A percentile compares a stretch with the other conserved stretches of the same genome.
Evolutionary conservation across 2,329 filamentous ascomycete genomes (phyloP).

Genomic region (Ophiostoma triangulosporum): DNA sequence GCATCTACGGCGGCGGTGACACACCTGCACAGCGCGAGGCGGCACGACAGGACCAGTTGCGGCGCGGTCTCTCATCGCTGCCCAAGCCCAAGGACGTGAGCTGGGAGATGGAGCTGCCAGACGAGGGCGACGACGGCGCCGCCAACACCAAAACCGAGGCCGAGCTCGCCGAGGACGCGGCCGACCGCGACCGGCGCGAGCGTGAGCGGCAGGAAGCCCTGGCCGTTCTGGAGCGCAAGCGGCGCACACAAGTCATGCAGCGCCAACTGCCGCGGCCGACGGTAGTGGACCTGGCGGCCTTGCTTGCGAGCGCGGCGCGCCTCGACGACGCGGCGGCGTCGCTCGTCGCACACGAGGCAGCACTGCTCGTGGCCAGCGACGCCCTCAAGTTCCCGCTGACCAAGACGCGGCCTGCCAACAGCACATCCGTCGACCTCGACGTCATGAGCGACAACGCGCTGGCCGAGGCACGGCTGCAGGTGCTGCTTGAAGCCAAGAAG

Average conservation of each 20-base stretch:
- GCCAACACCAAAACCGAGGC: conserved; percentile 27
- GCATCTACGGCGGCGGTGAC: conserved; percentile 22
- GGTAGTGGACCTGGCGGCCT: conserved; percentile 52
- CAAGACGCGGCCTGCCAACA: conserved; percentile 44
- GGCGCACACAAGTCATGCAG: conserved; percentile 87
- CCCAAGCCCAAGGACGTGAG: conserved; percentile 89
- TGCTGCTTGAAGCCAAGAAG: conserved; percentile 54
- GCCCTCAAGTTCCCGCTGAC: conserved; percentile 58
- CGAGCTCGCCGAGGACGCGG: conserved; percentile 46
- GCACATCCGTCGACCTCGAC: conserved; percentile 47
- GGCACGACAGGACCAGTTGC: conserved; percentile 54
- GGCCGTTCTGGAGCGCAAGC: conserved; percentile 58
- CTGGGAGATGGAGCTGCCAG: conserved; percentile 86
- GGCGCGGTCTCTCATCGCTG: conserved; percentile 61
- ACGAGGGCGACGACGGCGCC: conserved; percentile 64
- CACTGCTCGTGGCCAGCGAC: conserved; percentile 70
- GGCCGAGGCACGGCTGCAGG: conserved; percentile 60
- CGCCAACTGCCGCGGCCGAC: conserved; percentile 65
- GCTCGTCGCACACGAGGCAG: conserved; percentile 64
- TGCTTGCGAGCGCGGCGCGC: conserved; percentile 50
- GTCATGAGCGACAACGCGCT: conserved; percentile 58
- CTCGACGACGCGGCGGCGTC: conserved; percentile 51
- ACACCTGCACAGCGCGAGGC: conserved; percentile 37
- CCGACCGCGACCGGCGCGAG: conserved; percentile 68
- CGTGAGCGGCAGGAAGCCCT: conserved; percentile 55